A percentile compares a stretch with the other conserved stretches of the same genome.
Evolutionary conservation across 768 basidiomycete genomes (phyloP).

Genomic region (Dentipellis fragilis): DNA sequence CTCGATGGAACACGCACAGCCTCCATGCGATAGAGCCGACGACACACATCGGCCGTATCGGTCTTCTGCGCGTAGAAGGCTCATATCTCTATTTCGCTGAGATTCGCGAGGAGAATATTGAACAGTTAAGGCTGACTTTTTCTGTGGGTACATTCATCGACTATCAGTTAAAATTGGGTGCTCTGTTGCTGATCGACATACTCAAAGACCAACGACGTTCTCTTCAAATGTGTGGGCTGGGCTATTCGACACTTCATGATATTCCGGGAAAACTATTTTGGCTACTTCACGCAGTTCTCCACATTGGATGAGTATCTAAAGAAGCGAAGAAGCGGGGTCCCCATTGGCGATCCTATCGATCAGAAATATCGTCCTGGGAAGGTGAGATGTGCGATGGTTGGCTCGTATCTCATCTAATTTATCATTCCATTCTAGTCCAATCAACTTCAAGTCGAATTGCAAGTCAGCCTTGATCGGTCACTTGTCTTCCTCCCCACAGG

Average conservation of each 20-base stretch:
- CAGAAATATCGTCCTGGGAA: slow-evolving; percentile 73
- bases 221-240: slow-evolving; percentile 78
- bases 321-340: slow-evolving; percentile 41
- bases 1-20: slow-evolving; percentile 83
- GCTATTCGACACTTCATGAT: slow-evolving; percentile 82
- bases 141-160: slow-evolving; percentile 31
- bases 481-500: slow-evolving; percentile 57
- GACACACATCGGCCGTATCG: slow-evolving; percentile 51
- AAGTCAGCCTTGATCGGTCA: slow-evolving; percentile 40
- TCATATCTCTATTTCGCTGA: slow-evolving; percentile 69
- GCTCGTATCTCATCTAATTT: background rate
- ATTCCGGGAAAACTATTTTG: slow-evolving; percentile 88
- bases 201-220: slow-evolving; percentile 37
- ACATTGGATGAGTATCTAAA: slow-evolving; percentile 81
- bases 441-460: slow-evolving; percentile 65
- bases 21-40: slow-evolving; percentile 54
- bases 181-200: background rate
- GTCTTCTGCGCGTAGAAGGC: slow-evolving; percentile 46
- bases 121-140: slow-evolving; percentile 64
- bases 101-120: slow-evolving; percentile 59
- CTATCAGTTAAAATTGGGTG: background rate
- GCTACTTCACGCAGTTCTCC: slow-evolving; percentile 86
- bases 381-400: slow-evolving; percentile 29
- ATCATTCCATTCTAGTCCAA: slow-evolving; percentile 46
- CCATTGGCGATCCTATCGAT: slow-evolving; percentile 73